Base-by-base conservation (phyloP, 768 basidiomycete species). In the Amanita inopinata region DNA sequence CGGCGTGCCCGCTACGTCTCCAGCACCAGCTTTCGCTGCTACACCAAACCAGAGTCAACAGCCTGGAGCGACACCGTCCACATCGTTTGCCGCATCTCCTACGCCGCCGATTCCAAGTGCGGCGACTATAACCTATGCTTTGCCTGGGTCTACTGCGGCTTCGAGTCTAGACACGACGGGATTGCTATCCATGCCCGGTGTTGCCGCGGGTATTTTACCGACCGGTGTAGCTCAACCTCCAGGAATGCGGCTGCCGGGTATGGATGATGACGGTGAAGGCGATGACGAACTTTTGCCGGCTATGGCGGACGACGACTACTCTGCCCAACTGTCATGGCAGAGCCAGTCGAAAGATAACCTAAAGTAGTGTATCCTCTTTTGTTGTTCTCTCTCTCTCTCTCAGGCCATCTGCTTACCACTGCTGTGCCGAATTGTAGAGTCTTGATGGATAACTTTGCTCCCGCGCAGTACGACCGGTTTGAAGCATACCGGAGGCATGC, bases 231-330 rank as follows among this genome's bases (percentile, higher is more conserved):
- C 40, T 20, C 46, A 44, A 17, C 18, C 46, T 15, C 37, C 46
- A 0, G 40, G 27, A 22, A 17, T 33, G 14, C 46, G 52, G 23
- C 51, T 43, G 3, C 43, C 47, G 25, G 57, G 54, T 19, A 42
- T 44, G 43, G 72, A 74, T 18, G 74, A 74, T 19, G 74, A 82
- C n/a, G 83, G 62, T 0, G 86, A 81, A 45, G 83, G 73, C 7
- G 85, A 88, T 38, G 86, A 89, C 45, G 84, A 89, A 49, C 56
- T 85, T 32, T 56, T 87, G 24, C 83, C 84, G 33, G 83, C 82
- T 5, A 88, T 89, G 86, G 86, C 85, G 1, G 87, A 90, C 47
- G 87, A 89, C 48, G 87, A 89, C 49, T 89, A 87, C 58, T 86
- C 85, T 8, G 83, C 84, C 1, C 87, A 88, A 52, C 56, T 81